These are phyloP conservation scores for Fraxinus nigra DNA, from an alignment of 305 asterid species.

Conservation along the genomic window DNA sequence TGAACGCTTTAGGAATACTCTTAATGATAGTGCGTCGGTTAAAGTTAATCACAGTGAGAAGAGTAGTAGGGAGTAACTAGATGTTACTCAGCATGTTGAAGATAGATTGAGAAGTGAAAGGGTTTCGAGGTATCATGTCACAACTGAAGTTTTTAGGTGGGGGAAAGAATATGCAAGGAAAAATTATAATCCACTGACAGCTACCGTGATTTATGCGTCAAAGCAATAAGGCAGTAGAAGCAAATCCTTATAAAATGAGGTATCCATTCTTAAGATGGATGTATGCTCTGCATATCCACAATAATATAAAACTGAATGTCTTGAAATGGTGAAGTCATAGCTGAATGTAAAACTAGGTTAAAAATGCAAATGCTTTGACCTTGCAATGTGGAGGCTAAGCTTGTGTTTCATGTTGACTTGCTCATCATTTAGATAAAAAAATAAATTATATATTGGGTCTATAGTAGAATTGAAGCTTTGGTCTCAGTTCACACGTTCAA, in stretches of 20 bases:
- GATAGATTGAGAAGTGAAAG: neutral
- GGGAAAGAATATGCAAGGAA: neutral
- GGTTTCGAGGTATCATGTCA: neutral
- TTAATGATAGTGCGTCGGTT: neutral
- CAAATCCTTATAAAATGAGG: slow-evolving; percentile 5
- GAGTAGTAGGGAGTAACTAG: neutral
- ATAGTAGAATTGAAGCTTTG: neutral
- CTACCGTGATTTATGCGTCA: neutral
- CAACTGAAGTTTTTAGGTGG: neutral
- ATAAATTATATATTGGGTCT: neutral
- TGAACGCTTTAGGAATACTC: neutral
- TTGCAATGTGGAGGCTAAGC: neutral
- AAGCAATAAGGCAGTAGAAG: neutral
- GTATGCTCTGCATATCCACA: neutral
- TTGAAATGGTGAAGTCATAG: neutral
- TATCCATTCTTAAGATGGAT: neutral
- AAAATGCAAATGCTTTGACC: neutral
- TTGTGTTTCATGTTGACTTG: neutral
- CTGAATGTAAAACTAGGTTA: neutral
- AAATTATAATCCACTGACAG: neutral
- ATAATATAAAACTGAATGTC: neutral
- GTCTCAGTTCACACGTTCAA: neutral
- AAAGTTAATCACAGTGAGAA: neutral
- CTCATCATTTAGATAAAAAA: neutral
- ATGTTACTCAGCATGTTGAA: neutral